A percentile compares a stretch with the other conserved stretches of the same genome.
Evolutionary conservation across 257 asterid genomes (phyloP).

Genomic region (Leonotis leonurus): DNA sequence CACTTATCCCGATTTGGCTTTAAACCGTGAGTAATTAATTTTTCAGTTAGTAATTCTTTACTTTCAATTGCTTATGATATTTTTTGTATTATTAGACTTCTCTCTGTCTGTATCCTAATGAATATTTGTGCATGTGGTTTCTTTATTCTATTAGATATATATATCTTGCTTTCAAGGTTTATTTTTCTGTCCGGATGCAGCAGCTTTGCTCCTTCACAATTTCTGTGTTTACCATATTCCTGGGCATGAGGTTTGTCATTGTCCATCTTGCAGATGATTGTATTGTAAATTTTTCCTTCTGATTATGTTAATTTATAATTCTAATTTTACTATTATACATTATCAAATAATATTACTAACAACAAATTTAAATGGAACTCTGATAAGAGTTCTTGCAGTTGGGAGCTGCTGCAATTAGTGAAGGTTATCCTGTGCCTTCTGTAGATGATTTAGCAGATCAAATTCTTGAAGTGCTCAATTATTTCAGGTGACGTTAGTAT

Average conservation of each 20-base stretch:
- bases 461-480: slow-evolving; percentile 79
- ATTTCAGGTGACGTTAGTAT: slow-evolving; percentile 53
- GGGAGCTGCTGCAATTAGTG: slow-evolving; percentile 80
- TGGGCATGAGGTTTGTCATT: too few relatives aligned
- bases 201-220: too few relatives aligned
- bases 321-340: neutral
- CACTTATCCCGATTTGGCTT: too few relatives aligned
- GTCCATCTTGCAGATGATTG: neutral
- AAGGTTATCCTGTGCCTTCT: slow-evolving; percentile 47
- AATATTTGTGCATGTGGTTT: too few relatives aligned
- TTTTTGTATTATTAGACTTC: neutral
- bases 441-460: slow-evolving; percentile 74
- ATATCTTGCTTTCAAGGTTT: too few relatives aligned
- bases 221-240: too few relatives aligned
- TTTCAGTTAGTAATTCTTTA: slow-evolving; percentile 31
- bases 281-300: neutral
- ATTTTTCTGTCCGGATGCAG: too few relatives aligned
- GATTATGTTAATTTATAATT: neutral
- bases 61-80: slow-evolving; percentile 29
- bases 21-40: slow-evolving; percentile 64
- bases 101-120: too few relatives aligned
- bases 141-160: too few relatives aligned
- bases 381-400: slow-evolving; percentile 85
- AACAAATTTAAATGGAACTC: slow-evolving; percentile 37
- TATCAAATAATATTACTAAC: slow-evolving; percentile 35